Conservation (phyloP, 352 stramenopile genomes). For the Sclerospora graminicola region DNA sequence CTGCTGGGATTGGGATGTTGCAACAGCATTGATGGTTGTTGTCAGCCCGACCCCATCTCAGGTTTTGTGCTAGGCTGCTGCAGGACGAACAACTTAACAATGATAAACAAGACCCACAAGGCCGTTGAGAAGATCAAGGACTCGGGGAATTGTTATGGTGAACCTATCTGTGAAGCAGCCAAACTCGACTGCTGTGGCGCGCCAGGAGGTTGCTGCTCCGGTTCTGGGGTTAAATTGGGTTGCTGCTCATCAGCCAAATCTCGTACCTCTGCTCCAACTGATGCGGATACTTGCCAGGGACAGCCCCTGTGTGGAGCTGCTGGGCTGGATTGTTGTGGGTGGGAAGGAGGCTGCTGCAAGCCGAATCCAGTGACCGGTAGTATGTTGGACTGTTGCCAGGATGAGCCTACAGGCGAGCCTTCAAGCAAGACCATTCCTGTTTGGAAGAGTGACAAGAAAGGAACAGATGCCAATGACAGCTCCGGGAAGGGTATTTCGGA, state of each 20-base stretch:
- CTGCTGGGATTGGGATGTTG: constrained; percentile 50
- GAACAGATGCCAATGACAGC: constrained; percentile 12
- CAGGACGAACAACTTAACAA: constrained; percentile 37
- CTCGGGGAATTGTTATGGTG: constrained; percentile 21
- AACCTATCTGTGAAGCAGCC: constrained; percentile 30
- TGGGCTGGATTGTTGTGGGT: constrained; percentile 34
- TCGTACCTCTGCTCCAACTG: constrained; percentile 4
- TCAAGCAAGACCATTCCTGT: constrained; percentile 8
- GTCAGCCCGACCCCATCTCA: constrained; percentile 35
- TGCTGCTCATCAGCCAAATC: constrained; percentile 22
- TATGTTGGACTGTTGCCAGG: constrained; percentile 31
- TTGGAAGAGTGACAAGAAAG: constrained; percentile 8
- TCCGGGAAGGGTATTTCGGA: constrained; percentile 1
- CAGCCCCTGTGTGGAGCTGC: constrained; percentile 33
- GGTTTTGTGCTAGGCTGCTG: constrained; percentile 49
- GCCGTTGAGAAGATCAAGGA: constrained; percentile 9
- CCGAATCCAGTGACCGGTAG: constrained; percentile 16
- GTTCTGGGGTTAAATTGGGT: constrained; percentile 23
- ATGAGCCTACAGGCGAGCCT: constrained; percentile 2
- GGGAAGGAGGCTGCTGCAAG: constrained; percentile 34
- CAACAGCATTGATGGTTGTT: constrained; percentile 64
- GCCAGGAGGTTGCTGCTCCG: constrained; percentile 35
- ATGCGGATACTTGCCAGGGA: constrained; percentile 20
- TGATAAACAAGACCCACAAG: constrained; percentile 23
- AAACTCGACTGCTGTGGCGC: constrained; percentile 36